These are phyloP conservation scores for Dictyophora rubrovolvata DNA, from an alignment of 768 basidiomycete genomes.

Conservation along the genomic window DNA sequence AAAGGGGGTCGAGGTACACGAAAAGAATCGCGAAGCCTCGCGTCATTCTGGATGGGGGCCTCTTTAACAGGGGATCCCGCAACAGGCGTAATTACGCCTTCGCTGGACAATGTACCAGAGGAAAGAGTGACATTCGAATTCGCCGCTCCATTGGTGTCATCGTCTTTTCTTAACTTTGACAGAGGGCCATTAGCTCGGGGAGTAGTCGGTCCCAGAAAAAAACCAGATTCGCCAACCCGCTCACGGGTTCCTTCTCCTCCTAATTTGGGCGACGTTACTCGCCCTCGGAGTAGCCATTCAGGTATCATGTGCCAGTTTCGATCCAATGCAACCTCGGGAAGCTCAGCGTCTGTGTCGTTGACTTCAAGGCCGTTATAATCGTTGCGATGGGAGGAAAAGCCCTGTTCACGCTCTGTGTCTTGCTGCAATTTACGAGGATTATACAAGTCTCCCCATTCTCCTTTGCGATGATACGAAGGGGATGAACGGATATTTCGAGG, in stretches of 20 bases:
- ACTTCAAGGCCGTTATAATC: conserved; percentile 14
- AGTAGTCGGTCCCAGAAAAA: neutral
- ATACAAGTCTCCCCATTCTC: neutral
- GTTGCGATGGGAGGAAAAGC: neutral
- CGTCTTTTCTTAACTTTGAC: conserved; percentile 9
- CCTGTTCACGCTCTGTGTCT: neutral
- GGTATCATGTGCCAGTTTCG: conserved; percentile 95
- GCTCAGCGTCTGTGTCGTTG: conserved; percentile 48
- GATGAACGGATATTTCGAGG: neutral
- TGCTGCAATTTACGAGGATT: neutral
- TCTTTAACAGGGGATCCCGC: neutral
- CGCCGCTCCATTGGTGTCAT: neutral
- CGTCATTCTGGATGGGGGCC: neutral
- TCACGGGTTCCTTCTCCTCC: neutral
- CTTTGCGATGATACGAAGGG: neutral
- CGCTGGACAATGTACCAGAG: neutral
- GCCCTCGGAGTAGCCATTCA: conserved; percentile 67
- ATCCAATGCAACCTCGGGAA: conserved; percentile 91
- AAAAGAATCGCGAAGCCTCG: neutral
- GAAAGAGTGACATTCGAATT: neutral
- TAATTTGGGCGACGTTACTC: neutral
- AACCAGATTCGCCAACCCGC: neutral
- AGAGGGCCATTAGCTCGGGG: neutral
- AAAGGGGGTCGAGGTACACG: conserved; percentile 23
- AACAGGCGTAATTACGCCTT: neutral